phyloP scores from a whole-genome alignment of 768 basidiomycete species.

The Phylloporus sp. region DNA sequence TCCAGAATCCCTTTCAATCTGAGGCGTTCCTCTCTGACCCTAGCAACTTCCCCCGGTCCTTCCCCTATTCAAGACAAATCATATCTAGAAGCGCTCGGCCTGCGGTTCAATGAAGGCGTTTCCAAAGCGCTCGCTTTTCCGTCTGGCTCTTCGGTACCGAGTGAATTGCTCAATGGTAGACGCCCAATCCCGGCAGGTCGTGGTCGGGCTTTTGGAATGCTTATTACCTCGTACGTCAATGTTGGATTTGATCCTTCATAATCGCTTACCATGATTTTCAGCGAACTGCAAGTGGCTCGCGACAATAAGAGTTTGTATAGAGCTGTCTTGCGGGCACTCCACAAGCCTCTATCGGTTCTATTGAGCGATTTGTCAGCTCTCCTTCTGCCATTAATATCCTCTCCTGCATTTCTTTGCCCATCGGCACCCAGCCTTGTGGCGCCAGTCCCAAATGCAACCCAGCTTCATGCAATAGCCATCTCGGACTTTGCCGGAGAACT shows the following conservation, averaged over 20 bases:
- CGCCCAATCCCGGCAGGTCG: constrained; percentile 73
- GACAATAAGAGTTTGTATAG: constrained; percentile 63
- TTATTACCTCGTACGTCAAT: constrained; percentile 65
- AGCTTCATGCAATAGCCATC: constrained; percentile 67
- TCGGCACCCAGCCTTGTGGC: constrained; percentile 47
- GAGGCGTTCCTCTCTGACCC: constrained; percentile 46
- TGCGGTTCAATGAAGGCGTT: constrained; percentile 79
- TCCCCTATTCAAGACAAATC: constrained; percentile 71
- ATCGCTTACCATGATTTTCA: constrained; percentile 28
- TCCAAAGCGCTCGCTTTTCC: constrained; percentile 72
- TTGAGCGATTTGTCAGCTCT: constrained; percentile 65
- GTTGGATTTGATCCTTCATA: constrained; percentile 7
- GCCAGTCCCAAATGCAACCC: constrained; percentile 58
- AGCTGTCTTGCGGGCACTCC: constrained; percentile 69
- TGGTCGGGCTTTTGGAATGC: constrained; percentile 58
- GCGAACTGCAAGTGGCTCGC: constrained; percentile 64
- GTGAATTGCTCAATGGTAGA: constrained; percentile 60
- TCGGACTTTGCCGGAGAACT: constrained; percentile 72
- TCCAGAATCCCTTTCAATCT: constrained; percentile 61
- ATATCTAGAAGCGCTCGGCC: constrained; percentile 70
- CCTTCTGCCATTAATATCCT: constrained; percentile 62
- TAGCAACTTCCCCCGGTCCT: constrained; percentile 30
- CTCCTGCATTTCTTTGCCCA: constrained; percentile 54
- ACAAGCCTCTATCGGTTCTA: constrained; percentile 73
- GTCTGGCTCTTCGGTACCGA: constrained; percentile 44